Percentiles rank a stretch among this genome's conserved stretches.
These are phyloP conservation scores for Cryphonectria japonica DNA, from an alignment of 2,329 filamentous ascomycete species.

Conservation along the genomic window DNA sequence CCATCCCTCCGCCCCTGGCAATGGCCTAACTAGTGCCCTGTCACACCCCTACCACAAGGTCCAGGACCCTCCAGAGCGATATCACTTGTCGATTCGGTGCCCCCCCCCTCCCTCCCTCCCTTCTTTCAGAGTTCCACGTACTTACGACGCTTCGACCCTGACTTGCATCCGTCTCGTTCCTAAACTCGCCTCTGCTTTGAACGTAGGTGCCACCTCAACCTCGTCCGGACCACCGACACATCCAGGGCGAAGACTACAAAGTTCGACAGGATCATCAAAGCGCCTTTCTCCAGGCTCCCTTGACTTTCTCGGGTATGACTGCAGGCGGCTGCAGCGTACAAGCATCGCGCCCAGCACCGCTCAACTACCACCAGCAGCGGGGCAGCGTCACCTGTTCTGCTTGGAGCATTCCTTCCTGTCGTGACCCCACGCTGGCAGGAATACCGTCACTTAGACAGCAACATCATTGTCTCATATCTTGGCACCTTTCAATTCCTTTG, in stretches of 20 bases:
- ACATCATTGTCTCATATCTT: conserved; percentile 19
- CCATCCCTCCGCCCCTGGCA: conserved; percentile 7
- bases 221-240: background rate
- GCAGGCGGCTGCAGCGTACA: conserved; percentile 25
- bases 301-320: conserved; percentile 16
- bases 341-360: background rate
- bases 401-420: conserved; percentile 14
- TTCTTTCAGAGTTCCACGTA: conserved; percentile 1
- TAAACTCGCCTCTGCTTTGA: background rate
- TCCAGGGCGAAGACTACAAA: conserved; percentile 1
- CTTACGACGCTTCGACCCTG: background rate
- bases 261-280: background rate
- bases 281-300: background rate
- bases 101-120: background rate
- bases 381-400: background rate
- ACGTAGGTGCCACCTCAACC: conserved; percentile 5
- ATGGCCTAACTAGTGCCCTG: background rate
- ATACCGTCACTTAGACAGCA: conserved; percentile 14
- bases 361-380: conserved; percentile 13
- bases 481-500: conserved; percentile 1
- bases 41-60: background rate
- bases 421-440: conserved; percentile 13
- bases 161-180: conserved; percentile 8
- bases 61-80: conserved; percentile 7
- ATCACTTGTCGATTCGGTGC: conserved; percentile 11